Base-by-base conservation (phyloP, 148 eudicot genomes). In the Rhododendron griersonianum region DNA sequence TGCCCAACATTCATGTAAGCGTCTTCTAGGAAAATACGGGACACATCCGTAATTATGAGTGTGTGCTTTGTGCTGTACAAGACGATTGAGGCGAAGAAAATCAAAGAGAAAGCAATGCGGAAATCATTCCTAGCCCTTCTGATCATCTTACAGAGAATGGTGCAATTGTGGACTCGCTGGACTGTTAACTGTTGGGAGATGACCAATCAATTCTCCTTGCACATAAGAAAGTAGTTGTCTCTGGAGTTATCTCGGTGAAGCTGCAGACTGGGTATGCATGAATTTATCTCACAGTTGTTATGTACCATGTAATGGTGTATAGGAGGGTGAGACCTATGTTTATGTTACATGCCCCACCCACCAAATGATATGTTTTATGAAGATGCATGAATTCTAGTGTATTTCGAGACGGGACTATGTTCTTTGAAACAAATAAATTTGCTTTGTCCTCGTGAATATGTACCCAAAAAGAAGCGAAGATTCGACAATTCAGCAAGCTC, bases 181-280 rank as follows among this genome's bases (percentile, higher is more conserved):
- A 69, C 59, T 25, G 39, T 61, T 35, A 11, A n/a, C 13, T 82
- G 84, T 41, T 63, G 84, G 76, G 55, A 69, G 78, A 63, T 71
- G 65, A 73, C 21, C 65, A 71, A 84, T 84, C 74, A 14, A 44
- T 44, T 15, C 23, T 48, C 28, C 78, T 84, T 84, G 80, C 15
- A 73, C 39, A 47, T 39, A 44, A 73, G 3, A 28, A 55, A 75
- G 69, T 7, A 14, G 63, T 30, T 51, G 41, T 33, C 47, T 74
- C 28, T 84, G 80, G 69, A 33, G n/a, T 59, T 59, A 19, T 59
- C 2, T 59, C 25, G 65, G 25, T 59, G 65, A 19, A 59, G 65
- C 65, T 59, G 65, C 65, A 19, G 25, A 59, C 8, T 33, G 9
- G 50, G 63, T 23, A 74, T 35, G 50, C 37, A 75, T 21, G 28